These are phyloP conservation scores for Gaeumannomyces tritici DNA, from an alignment of 2,329 filamentous ascomycete genomes.

Conservation along the genomic window DNA sequence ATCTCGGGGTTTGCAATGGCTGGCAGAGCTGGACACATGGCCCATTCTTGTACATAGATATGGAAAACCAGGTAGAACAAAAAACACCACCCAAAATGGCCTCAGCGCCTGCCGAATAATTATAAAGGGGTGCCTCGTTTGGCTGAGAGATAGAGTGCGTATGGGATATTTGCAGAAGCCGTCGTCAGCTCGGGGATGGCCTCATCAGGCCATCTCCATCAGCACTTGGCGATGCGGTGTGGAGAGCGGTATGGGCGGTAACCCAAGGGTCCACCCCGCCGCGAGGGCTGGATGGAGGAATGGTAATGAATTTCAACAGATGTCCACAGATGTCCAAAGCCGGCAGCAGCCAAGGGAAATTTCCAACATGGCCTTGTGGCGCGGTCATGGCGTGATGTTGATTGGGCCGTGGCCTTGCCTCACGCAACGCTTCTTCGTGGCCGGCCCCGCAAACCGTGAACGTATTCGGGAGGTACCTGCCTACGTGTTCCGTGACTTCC, in stretches of 20 bases:
- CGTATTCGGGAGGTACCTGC: background rate
- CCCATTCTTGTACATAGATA: background rate
- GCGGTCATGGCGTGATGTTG: background rate
- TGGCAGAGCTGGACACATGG: background rate
- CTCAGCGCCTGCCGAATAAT: background rate
- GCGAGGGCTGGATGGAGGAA: too few species aligned
- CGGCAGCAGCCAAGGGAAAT: background rate
- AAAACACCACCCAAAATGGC: background rate
- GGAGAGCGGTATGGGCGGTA: background rate
- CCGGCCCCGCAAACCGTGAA: background rate
- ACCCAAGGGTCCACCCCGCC: background rate
- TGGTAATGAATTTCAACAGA: too few species aligned
- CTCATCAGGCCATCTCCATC: background rate
- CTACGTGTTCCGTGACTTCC: background rate
- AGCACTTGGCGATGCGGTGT: background rate
- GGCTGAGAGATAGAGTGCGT: too few species aligned
- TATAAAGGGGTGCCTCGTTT: too few species aligned
- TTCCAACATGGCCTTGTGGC: background rate
- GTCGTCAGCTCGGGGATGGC: background rate
- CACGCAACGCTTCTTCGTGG: background rate
- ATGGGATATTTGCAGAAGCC: background rate
- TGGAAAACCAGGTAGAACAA: background rate
- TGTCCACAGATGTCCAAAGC: too few species aligned
- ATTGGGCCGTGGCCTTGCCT: background rate
- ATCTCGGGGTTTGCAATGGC: background rate